Evolutionary conservation across 139 green algal genomes (phyloP), one percentile per base, ranked within the genome.

Genomic region (Tetradesmus obliquus): DNA sequence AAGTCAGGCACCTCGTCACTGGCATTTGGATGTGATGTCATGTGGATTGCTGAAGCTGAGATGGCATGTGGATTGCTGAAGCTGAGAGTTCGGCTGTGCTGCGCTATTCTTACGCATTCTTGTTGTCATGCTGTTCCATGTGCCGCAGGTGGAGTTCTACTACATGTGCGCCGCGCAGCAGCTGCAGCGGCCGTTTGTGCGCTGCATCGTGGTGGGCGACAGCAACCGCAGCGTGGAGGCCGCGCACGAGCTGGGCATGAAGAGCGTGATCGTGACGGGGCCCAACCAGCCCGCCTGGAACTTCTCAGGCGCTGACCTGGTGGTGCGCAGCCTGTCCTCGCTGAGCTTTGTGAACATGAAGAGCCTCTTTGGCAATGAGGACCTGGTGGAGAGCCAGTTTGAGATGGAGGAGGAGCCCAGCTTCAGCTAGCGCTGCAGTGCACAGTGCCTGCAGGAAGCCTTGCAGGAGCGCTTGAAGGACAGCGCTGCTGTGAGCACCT

Each of bases 281-380:
- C 66, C 66, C 66, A 93, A 93, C 74, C 93, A 95, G 53, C 97
- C 98, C 0, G 92, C 97, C 51, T 99, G 98, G 91, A 97, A 99
- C 94, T 96, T 99, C 83, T 93, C 74, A 1, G 94, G 95, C 12
- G 98, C 98, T 7, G 98, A 99, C 91, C 92, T 99, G 55, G 98
- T 99, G 15, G 97, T 99, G 76, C 94, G 95, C 3, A 91, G 96
- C 53, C 94, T 99, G 17, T 95, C 94, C 1, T 94, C 97, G 87
- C 88, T 99, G 19, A 95, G 94, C 6, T 96, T 99, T 84, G 91
- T 98, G n/a, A 98, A 99, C 92, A 94, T 99, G 71, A 99, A 99
- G 95, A 95, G 97, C 84, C 94, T 99, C 24, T 99, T 99, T 89
- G 91, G 95, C 51, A 84, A 95, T 0, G 98, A 99, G 91, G 94